Evolutionary conservation across 163 green algal species (phyloP).

Genomic region (Scenedesmus sp.): DNA sequence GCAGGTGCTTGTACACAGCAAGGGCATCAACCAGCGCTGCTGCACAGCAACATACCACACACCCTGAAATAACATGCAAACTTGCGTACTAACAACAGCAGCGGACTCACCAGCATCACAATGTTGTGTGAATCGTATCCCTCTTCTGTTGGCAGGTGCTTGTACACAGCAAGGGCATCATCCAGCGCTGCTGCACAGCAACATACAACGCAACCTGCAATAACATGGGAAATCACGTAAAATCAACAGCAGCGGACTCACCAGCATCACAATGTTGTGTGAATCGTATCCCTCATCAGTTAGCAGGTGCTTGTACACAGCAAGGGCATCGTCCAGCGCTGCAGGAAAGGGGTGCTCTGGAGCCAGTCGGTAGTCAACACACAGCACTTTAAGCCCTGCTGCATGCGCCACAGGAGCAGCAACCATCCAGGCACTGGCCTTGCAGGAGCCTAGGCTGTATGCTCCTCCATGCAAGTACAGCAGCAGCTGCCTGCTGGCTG

Average conservation of each 20-base stretch:
- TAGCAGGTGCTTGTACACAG: constrained; percentile 24
- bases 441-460: constrained; percentile 4
- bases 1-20: neutral
- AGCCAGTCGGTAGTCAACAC: constrained; percentile 6
- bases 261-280: constrained; percentile 5
- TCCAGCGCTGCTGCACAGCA: neutral
- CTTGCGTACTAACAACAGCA: too few species aligned
- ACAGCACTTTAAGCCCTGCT: neutral
- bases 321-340: neutral
- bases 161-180: neutral
- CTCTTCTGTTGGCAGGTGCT: neutral
- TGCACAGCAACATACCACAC: neutral
- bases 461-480: constrained; percentile 24
- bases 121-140: neutral
- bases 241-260: neutral
- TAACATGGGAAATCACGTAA: neutral
- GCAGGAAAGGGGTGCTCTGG: constrained; percentile 29
- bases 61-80: too few species aligned
- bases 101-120: neutral
- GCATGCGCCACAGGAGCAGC: neutral
- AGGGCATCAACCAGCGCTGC: neutral
- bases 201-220: neutral
- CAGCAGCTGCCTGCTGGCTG: neutral
- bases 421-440: neutral
- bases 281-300: neutral